These are phyloP conservation scores for Jimgerdemannia flammicorona DNA, from an alignment of 192 early-diverging fungal species.

Conservation along the genomic window DNA sequence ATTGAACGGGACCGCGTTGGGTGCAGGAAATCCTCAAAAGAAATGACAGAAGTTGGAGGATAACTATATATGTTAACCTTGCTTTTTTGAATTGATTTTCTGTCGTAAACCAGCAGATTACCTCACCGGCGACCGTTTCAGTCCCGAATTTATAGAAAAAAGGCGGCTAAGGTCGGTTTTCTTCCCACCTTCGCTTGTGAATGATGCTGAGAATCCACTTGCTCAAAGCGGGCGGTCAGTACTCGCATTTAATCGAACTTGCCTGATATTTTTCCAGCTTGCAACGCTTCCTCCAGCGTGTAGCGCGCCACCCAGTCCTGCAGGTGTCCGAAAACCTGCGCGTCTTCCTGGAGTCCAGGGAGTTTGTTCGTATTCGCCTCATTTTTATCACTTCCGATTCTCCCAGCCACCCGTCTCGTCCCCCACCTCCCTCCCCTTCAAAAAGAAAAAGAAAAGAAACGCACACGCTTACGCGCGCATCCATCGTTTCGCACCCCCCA, in stretches of 20 bases:
- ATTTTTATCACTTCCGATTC: too few relatives aligned
- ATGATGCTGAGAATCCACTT: not conserved
- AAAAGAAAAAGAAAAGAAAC: too few relatives aligned
- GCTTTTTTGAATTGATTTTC: too few relatives aligned
- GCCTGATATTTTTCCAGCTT: constrained; percentile 39
- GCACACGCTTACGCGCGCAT: too few relatives aligned
- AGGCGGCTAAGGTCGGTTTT: constrained; percentile 48
- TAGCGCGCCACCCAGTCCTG: constrained; percentile 78
- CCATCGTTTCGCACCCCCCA: too few relatives aligned
- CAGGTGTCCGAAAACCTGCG: constrained; percentile 64
- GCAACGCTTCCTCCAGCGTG: constrained; percentile 81
- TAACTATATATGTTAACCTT: not conserved
- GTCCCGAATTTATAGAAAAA: constrained; percentile 86
- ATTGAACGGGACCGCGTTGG: too few relatives aligned
- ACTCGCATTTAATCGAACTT: too few relatives aligned
- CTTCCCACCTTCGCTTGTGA: not conserved
- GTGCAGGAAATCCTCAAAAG: not conserved
- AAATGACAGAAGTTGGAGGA: not conserved
- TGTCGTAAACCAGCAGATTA: constrained; percentile 56
- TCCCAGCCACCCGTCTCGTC: too few relatives aligned
- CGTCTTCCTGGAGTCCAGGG: constrained; percentile 81
- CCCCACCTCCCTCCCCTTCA: too few relatives aligned
- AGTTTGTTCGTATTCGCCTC: constrained; percentile 49
- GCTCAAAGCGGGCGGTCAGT: too few relatives aligned
- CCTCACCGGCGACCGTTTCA: constrained; percentile 93